Conservation (phyloP, 2,329 filamentous ascomycete species). For the Fusarium longipes region DNA sequence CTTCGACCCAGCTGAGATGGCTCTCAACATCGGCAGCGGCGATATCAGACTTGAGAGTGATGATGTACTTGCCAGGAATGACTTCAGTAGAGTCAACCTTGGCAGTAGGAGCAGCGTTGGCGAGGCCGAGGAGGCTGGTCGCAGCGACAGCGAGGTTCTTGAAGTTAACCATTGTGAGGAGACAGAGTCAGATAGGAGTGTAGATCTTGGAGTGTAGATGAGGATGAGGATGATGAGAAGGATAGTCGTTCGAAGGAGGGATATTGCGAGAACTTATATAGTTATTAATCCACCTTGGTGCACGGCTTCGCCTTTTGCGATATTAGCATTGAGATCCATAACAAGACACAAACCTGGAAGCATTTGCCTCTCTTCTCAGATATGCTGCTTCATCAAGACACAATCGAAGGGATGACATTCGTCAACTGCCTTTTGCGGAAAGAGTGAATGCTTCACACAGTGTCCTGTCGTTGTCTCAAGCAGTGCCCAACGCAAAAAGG, state of each 20-base stretch:
- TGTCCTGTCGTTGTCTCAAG: conserved; percentile 16
- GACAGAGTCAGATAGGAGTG: conserved; percentile 1
- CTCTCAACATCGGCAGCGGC: conserved; percentile 57
- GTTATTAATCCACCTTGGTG: background rate
- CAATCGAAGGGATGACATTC: conserved; percentile 23
- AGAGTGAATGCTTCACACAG: conserved; percentile 15
- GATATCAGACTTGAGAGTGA: conserved; percentile 68
- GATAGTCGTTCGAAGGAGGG: conserved; percentile 2
- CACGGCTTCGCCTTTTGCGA: background rate
- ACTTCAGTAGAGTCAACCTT: conserved; percentile 38
- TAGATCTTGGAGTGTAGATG: conserved; percentile 23
- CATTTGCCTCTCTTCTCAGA: conserved; percentile 11
- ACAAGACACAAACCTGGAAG: conserved; percentile 5
- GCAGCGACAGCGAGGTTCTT: conserved; percentile 45
- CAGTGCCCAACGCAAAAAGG: conserved; percentile 39
- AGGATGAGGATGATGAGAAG: conserved; percentile 21
- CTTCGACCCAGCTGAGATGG: conserved; percentile 62
- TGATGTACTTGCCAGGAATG: conserved; percentile 64
- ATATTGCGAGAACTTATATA: conserved; percentile 38
- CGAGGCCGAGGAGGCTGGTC: conserved; percentile 41
- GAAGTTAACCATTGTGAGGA: conserved; percentile 48
- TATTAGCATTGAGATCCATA: conserved; percentile 2
- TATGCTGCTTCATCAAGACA: conserved; percentile 10
- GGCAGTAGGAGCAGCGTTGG: conserved; percentile 38
- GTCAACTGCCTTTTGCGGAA: conserved; percentile 42